Conservation (phyloP, 2,329 filamentous ascomycete species). For the Curvularia hawaiiensis region DNA sequence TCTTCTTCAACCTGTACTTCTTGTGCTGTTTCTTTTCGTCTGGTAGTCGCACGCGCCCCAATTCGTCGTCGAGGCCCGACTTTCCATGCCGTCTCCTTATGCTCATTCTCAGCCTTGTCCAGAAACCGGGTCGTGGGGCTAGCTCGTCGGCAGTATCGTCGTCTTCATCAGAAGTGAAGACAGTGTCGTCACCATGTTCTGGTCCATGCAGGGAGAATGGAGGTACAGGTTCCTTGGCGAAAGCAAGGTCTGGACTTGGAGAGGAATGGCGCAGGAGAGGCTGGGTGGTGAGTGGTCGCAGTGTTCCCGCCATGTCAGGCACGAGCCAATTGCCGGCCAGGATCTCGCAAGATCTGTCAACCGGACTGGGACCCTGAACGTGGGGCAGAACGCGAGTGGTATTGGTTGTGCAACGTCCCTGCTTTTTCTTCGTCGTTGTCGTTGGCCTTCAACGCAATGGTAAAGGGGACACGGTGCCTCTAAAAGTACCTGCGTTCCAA, state of each 20-base stretch:
- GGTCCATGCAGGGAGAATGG: conserved; percentile 27
- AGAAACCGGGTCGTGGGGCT: conserved; percentile 23
- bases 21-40: conserved; percentile 28
- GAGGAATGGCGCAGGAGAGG: conserved; percentile 33
- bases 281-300: conserved; percentile 20
- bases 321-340: conserved; percentile 26
- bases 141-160: conserved; percentile 6
- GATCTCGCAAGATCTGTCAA: conserved; percentile 10
- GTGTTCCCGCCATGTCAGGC: conserved; percentile 31
- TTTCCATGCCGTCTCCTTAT: conserved; percentile 31
- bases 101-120: conserved; percentile 39
- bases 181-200: conserved; percentile 34
- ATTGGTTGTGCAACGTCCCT: conserved; percentile 5
- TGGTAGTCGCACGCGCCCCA: conserved; percentile 19
- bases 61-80: conserved; percentile 15
- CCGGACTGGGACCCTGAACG: conserved; percentile 8
- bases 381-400: conserved; percentile 7
- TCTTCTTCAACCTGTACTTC: conserved; percentile 27
- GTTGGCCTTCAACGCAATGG: not conserved
- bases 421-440: not conserved
- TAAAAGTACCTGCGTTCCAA: not conserved
- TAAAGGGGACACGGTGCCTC: not conserved
- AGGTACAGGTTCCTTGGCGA: conserved; percentile 15
- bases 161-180: conserved; percentile 23
- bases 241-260: conserved; percentile 19